Conservation (phyloP, 2,329 filamentous ascomycete species). For the Colletotrichum limetticola region DNA sequence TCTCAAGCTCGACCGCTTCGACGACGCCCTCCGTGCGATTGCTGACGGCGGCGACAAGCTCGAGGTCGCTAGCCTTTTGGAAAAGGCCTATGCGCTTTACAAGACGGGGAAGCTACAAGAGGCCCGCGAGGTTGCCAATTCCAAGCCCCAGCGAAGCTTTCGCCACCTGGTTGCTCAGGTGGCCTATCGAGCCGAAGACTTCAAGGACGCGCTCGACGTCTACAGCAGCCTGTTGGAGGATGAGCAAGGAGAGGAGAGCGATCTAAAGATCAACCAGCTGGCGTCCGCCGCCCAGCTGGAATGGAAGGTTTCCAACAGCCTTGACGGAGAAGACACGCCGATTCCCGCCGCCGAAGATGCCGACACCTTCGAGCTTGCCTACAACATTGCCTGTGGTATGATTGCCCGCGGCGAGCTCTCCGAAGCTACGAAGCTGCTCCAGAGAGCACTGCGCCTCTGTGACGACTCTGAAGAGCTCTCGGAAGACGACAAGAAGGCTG, state of each 20-base stretch:
- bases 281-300: conserved; percentile 78
- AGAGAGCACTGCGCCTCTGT: conserved; percentile 77
- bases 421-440: conserved; percentile 74
- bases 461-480: conserved; percentile 77
- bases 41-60: conserved; percentile 71
- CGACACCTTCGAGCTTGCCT: conserved; percentile 84
- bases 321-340: conserved; percentile 25
- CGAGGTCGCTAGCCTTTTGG: conserved; percentile 70
- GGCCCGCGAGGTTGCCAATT: conserved; percentile 57
- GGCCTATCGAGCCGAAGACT: conserved; percentile 80
- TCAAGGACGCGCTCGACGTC: conserved; percentile 71
- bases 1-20: conserved; percentile 84
- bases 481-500: conserved; percentile 78
- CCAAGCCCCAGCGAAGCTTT: conserved; percentile 48
- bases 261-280: conserved; percentile 80
- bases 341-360: conserved; percentile 69
- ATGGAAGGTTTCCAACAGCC: conserved; percentile 69
- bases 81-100: conserved; percentile 86
- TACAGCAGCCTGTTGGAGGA: conserved; percentile 71
- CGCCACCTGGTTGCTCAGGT: conserved; percentile 72
- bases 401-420: conserved; percentile 76
- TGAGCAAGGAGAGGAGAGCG: conserved; percentile 68
- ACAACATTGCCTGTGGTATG: conserved; percentile 80
- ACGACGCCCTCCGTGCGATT: conserved; percentile 78
- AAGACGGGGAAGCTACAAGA: conserved; percentile 77